These are phyloP conservation scores for Phytophthora melonis DNA, from an alignment of 352 stramenopile species.

Conservation along the genomic window DNA sequence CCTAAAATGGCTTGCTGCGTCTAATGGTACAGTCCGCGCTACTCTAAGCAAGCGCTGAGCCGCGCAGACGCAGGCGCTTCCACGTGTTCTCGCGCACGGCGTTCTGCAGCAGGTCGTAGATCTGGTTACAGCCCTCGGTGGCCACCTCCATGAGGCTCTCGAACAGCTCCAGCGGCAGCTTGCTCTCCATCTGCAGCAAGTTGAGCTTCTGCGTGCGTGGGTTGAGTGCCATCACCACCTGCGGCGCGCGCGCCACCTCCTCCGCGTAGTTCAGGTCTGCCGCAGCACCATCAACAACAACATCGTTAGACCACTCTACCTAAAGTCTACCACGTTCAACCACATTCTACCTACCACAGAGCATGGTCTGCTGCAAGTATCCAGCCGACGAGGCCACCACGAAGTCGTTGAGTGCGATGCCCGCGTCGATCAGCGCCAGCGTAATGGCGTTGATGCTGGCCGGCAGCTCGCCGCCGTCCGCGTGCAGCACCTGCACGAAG, in stretches of 20 bases:
- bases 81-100: slow-evolving; percentile 88
- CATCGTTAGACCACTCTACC: slow-evolving; percentile 10
- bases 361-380: slow-evolving; percentile 90
- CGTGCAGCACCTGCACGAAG: slow-evolving; percentile 92
- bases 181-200: slow-evolving; percentile 92
- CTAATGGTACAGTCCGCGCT: slow-evolving; percentile 11
- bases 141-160: slow-evolving; percentile 86
- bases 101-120: slow-evolving; percentile 88
- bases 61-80: slow-evolving; percentile 74
- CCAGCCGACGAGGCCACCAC: slow-evolving; percentile 90
- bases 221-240: slow-evolving; percentile 90
- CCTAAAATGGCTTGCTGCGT: neutral
- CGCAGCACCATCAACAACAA: neutral
- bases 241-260: slow-evolving; percentile 86
- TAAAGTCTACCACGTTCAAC: no score
- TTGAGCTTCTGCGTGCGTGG: slow-evolving; percentile 90
- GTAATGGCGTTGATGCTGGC: slow-evolving; percentile 93
- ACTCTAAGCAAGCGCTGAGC: slow-evolving; percentile 45
- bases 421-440: slow-evolving; percentile 91
- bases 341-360: slow-evolving; percentile 63
- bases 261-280: slow-evolving; percentile 93
- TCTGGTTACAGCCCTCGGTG: slow-evolving; percentile 84
- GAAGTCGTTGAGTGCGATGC: slow-evolving; percentile 93
- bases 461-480: slow-evolving; percentile 89
- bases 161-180: slow-evolving; percentile 89